A percentile compares a stretch with the other conserved stretches of the same genome.
phyloP scores from a whole-genome alignment of 352 stramenopile genomes.

The Pythium pyrilobum region DNA sequence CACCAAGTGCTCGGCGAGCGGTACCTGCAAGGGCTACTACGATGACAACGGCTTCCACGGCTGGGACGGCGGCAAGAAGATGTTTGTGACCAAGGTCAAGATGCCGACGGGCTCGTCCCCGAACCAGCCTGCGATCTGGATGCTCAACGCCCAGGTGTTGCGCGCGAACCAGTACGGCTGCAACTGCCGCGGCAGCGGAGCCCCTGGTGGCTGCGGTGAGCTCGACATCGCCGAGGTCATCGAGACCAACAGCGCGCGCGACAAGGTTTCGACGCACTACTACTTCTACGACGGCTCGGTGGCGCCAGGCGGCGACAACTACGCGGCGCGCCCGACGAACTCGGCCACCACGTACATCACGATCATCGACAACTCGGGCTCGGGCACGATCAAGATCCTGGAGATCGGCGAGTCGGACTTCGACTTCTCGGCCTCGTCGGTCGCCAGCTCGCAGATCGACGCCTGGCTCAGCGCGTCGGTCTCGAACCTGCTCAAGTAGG shows the following conservation, averaged over 20 bases:
- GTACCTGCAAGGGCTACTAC: conserved; percentile 60
- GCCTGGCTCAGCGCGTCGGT: conserved; percentile 13
- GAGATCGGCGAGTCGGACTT: conserved; percentile 29
- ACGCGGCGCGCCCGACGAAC: conserved; percentile 21
- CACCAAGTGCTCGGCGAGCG: conserved; percentile 32
- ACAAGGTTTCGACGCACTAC: conserved; percentile 68
- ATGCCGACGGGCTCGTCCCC: conserved; percentile 38
- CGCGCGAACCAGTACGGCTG: conserved; percentile 65
- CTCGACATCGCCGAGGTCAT: conserved; percentile 72
- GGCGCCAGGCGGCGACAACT: conserved; percentile 31
- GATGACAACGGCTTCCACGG: conserved; percentile 61
- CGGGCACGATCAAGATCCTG: conserved; percentile 29
- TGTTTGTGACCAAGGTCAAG: conserved; percentile 71
- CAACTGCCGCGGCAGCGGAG: conserved; percentile 59
- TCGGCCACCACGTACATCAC: conserved; percentile 26
- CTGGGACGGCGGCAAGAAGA: conserved; percentile 68
- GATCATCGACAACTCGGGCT: conserved; percentile 26
- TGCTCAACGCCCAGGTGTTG: conserved; percentile 68
- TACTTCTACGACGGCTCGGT: conserved; percentile 63
- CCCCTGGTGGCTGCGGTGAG: conserved; percentile 57
- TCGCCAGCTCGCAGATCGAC: conserved; percentile 14
- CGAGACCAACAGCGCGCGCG: conserved; percentile 42
- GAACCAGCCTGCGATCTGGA: conserved; percentile 68
- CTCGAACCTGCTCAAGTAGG: conserved; percentile 10
- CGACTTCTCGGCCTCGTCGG: conserved; percentile 20